Evolutionary conservation across 371 early-diverging fungal genomes (phyloP).

Genomic region (Rhizomucor pusillus): DNA sequence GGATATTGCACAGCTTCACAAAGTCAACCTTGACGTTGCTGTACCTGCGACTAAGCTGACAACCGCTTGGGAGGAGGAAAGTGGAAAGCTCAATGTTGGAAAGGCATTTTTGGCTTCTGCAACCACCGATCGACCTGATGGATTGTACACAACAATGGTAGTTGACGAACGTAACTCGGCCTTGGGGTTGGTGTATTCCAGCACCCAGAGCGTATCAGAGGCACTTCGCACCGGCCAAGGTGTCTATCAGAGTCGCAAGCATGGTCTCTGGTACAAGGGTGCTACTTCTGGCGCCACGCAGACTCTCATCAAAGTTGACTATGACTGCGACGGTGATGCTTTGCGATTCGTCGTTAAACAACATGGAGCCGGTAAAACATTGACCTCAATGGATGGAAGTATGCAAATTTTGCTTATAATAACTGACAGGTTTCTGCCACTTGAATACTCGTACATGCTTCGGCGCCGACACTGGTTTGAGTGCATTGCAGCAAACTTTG

Average conservation of each 20-base stretch:
- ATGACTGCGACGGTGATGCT: constrained; percentile 93
- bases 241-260: constrained; percentile 89
- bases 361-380: constrained; percentile 69
- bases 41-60: constrained; percentile 36
- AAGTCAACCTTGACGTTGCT: constrained; percentile 37
- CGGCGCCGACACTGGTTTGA: constrained; percentile 75
- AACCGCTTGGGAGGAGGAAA: constrained; percentile 14
- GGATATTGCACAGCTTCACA: constrained; percentile 32
- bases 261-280: constrained; percentile 97
- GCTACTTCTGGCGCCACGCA: constrained; percentile 92
- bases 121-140: constrained; percentile 85
- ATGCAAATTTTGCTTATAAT: neutral
- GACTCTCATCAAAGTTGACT: constrained; percentile 66
- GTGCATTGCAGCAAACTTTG: constrained; percentile 67
- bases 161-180: constrained; percentile 86
- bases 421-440: constrained; percentile 87
- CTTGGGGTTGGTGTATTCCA: constrained; percentile 92
- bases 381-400: neutral
- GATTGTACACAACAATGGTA: constrained; percentile 88
- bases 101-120: constrained; percentile 67
- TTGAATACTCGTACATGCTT: constrained; percentile 90
- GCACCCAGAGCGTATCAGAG: constrained; percentile 77
- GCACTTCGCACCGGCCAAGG: constrained; percentile 79
- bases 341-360: constrained; percentile 88
- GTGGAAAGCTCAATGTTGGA: constrained; percentile 58